A percentile compares a stretch with the other conserved stretches of the same genome.
phyloP scores from a whole-genome alignment of 2,329 filamentous ascomycete genomes.

The Beauveria medogensis region DNA sequence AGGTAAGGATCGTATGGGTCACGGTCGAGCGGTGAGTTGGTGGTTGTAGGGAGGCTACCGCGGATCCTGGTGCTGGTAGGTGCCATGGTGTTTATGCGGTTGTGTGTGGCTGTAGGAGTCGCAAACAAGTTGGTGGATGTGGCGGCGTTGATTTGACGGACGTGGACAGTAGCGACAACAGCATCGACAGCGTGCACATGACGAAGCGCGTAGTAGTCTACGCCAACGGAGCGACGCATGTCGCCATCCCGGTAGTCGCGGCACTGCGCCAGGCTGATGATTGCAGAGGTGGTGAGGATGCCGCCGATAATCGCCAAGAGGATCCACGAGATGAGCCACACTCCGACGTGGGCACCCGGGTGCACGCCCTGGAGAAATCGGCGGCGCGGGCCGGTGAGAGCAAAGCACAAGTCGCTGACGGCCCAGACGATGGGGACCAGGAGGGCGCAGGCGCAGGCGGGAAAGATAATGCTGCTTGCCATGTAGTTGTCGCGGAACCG shows the following conservation, averaged over 20 bases:
- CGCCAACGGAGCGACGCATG: neutral
- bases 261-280: neutral
- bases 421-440: constrained; percentile 29
- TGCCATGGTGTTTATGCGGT: neutral
- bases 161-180: neutral
- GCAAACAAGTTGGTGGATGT: neutral
- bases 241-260: constrained; percentile 2
- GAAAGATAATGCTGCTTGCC: neutral
- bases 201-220: neutral
- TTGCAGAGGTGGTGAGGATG: constrained; percentile 13
- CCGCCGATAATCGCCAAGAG: constrained; percentile 20
- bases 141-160: neutral
- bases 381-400: constrained; percentile 25
- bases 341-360: constrained; percentile 34
- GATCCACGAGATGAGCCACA: constrained; percentile 36
- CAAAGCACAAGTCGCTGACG: constrained; percentile 24
- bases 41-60: neutral
- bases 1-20: neutral
- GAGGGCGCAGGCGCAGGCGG: neutral
- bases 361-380: constrained; percentile 29
- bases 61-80: neutral
- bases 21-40: neutral
- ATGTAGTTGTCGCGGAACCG: neutral
- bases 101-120: neutral
- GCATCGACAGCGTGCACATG: neutral